Percentiles rank a stretch among this genome's conserved stretches.
Conservation (phyloP, 2,329 filamentous ascomycete species). For the Paradendryphiella salina region DNA sequence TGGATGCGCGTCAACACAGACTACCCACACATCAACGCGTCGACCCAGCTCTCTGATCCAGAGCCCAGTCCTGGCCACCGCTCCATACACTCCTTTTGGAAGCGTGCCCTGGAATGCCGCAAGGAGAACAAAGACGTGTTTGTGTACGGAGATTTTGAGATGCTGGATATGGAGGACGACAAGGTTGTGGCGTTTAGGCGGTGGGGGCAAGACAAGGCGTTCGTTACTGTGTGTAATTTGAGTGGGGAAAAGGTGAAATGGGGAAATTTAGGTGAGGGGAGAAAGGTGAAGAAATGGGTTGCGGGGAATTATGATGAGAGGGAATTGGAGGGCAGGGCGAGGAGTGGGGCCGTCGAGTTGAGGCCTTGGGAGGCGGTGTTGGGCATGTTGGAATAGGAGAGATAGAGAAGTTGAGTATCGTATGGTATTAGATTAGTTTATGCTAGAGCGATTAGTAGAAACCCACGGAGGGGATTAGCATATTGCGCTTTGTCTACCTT, state of each 20-base stretch:
- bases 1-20: conserved; percentile 66
- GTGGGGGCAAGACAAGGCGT: conserved; percentile 34
- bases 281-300: conserved; percentile 43
- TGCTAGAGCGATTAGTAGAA: too few species aligned
- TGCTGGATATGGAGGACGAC: conserved; percentile 54
- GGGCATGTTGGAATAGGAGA: conserved; percentile 25
- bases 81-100: conserved; percentile 65
- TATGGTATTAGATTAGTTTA: not conserved
- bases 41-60: conserved; percentile 51
- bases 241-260: conserved; percentile 36
- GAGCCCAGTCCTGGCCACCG: conserved; percentile 37
- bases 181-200: conserved; percentile 40
- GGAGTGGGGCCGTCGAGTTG: conserved; percentile 28
- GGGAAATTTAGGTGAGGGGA: conserved; percentile 30
- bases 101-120: conserved; percentile 57
- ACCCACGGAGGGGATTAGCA: too few species aligned
- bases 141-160: conserved; percentile 63
- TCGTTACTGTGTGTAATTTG: conserved; percentile 43
- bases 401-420: not conserved
- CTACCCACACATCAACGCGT: conserved; percentile 60
- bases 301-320: conserved; percentile 44
- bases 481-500: not conserved
- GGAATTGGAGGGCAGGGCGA: conserved; percentile 24
- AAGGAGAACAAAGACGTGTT: conserved; percentile 64
- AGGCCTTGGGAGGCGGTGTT: conserved; percentile 45